Evolutionary conservation across 2,329 filamentous ascomycete genomes (phyloP).

Genomic region (Parafenestella ontariensis): DNA sequence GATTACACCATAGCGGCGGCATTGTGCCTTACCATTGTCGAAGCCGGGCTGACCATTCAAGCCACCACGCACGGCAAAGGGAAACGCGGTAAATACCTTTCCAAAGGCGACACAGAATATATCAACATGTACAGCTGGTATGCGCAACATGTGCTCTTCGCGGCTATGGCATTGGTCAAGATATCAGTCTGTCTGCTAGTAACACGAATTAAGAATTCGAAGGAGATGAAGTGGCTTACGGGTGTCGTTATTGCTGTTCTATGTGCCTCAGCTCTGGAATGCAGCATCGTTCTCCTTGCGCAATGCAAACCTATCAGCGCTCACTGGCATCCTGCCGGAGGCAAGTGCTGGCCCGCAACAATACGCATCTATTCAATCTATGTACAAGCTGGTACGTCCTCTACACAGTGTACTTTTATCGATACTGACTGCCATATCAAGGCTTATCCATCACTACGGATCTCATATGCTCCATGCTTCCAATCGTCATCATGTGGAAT

Average conservation of each 20-base stretch:
- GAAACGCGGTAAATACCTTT: slow-evolving; percentile 3
- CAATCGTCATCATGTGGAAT: slow-evolving; percentile 3
- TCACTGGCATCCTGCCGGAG: neutral
- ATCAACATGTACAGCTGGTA: slow-evolving; percentile 9
- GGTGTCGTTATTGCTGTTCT: neutral
- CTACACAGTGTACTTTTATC: neutral
- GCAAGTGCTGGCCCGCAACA: slow-evolving; percentile 6
- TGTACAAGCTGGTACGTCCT: slow-evolving; percentile 8
- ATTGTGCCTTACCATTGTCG: slow-evolving; percentile 3
- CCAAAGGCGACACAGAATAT: neutral
- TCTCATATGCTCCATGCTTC: neutral
- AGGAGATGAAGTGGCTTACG: slow-evolving; percentile 1
- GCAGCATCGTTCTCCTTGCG: slow-evolving; percentile 5
- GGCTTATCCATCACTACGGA: slow-evolving; percentile 1
- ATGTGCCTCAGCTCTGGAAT: neutral
- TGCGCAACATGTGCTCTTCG: slow-evolving; percentile 6
- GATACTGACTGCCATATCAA: neutral
- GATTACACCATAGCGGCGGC: slow-evolving; percentile 5
- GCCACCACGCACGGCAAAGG: slow-evolving; percentile 4
- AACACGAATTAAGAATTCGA: slow-evolving; percentile 3
- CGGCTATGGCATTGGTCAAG: slow-evolving; percentile 7
- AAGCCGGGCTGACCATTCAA: slow-evolving; percentile 5
- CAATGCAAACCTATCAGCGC: slow-evolving; percentile 7
- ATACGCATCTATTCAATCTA: slow-evolving; percentile 10
- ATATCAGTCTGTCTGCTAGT: slow-evolving; percentile 8